Conservation (phyloP, 2,329 filamentous ascomycete species). For the Bretziella fagacearum region DNA sequence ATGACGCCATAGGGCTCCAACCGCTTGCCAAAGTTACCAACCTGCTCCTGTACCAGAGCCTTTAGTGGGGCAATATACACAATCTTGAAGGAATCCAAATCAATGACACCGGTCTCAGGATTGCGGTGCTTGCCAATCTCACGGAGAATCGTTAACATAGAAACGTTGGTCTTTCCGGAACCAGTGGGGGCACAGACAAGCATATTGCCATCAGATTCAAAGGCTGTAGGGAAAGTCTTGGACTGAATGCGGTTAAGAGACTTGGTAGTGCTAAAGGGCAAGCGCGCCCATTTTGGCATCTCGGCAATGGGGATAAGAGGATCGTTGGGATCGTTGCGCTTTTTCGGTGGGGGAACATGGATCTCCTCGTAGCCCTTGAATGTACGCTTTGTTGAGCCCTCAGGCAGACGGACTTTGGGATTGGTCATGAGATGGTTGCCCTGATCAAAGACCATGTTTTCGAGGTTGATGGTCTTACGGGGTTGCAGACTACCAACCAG, state of each 20-base stretch:
- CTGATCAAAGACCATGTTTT: conserved; percentile 93
- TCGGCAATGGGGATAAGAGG: conserved; percentile 68
- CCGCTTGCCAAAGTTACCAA: conserved; percentile 89
- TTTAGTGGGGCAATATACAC: conserved; percentile 95
- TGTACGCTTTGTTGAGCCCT: conserved; percentile 83
- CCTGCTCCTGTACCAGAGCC: conserved; percentile 90
- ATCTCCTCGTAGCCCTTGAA: conserved; percentile 99
- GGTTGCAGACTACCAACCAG: conserved; percentile 74
- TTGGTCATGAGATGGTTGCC: conserved; percentile 99
- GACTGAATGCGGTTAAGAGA: conserved; percentile 92
- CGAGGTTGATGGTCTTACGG: conserved; percentile 74
- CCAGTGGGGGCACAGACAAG: conserved; percentile 93
- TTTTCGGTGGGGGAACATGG: conserved; percentile 85
- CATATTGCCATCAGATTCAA: conserved; percentile 91
- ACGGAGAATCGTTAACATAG: conserved; percentile 88
- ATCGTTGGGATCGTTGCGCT: conserved; percentile 65
- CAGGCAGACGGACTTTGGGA: conserved; percentile 78
- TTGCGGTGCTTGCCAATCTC: conserved; percentile 94
- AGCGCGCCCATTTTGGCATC: conserved; percentile 80
- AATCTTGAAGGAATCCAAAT: conserved; percentile 94
- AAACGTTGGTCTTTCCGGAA: conserved; percentile 96
- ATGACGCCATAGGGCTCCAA: conserved; percentile 80
- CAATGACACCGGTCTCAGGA: conserved; percentile 76
- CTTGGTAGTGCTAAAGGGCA: conserved; percentile 71
- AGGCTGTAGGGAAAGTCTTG: conserved; percentile 78